These are phyloP conservation scores for Metarhizium album DNA, from an alignment of 2,329 filamentous ascomycete genomes.

Conservation along the genomic window DNA sequence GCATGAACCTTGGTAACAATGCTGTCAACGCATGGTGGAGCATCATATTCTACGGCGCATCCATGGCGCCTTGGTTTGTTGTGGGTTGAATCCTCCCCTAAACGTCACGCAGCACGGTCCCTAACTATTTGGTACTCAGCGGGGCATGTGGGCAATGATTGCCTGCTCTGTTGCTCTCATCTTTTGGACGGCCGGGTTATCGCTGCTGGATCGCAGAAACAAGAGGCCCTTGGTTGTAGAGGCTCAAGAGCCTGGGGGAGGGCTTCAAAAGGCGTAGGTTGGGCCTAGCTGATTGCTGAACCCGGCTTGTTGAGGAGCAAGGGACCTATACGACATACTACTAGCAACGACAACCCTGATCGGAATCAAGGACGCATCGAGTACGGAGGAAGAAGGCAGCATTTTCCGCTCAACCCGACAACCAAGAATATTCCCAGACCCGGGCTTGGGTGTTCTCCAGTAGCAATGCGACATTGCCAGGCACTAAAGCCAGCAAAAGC, in stretches of 20 bases:
- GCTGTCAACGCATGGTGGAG: slow-evolving; percentile 65
- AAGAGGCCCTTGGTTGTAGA: slow-evolving; percentile 3
- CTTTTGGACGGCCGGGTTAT: slow-evolving; percentile 46
- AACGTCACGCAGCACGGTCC: neutral
- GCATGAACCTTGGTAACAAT: slow-evolving; percentile 61
- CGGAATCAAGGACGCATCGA: too few relatives aligned
- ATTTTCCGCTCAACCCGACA: too few relatives aligned
- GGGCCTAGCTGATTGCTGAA: too few relatives aligned
- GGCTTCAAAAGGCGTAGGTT: neutral
- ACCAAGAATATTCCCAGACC: too few relatives aligned
- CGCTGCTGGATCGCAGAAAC: slow-evolving; percentile 26
- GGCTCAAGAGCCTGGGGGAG: neutral
- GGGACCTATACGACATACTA: too few relatives aligned
- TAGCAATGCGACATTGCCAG: too few relatives aligned
- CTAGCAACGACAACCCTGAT: too few relatives aligned
- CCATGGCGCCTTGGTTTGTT: slow-evolving; percentile 54
- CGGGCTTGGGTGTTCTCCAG: too few relatives aligned
- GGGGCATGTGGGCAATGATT: slow-evolving; percentile 68
- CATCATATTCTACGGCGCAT: slow-evolving; percentile 58
- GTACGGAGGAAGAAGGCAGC: too few relatives aligned
- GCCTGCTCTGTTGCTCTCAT: slow-evolving; percentile 47
- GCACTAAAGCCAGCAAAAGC: too few relatives aligned
- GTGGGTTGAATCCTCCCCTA: slow-evolving; percentile 28
- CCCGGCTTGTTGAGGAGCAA: too few relatives aligned
- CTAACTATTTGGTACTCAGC: slow-evolving; percentile 23